Evolutionary conservation across 768 basidiomycete species (phyloP).

Genomic region (Rhodotorula toruloides): DNA sequence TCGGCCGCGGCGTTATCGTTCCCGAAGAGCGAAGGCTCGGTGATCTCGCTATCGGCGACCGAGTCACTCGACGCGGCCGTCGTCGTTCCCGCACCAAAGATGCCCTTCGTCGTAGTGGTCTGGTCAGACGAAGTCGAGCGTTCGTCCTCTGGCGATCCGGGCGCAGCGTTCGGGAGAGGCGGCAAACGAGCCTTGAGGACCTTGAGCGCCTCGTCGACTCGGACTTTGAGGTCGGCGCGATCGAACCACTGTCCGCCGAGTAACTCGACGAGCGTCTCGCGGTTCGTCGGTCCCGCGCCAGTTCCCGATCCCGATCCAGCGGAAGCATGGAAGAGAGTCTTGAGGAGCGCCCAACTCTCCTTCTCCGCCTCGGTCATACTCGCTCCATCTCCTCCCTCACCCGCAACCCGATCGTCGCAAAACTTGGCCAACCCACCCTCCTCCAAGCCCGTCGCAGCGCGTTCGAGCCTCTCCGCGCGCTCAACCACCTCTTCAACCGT

Average conservation of each 20-base stretch:
- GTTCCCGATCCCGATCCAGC: slow-evolving; percentile 49
- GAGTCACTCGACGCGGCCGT: slow-evolving; percentile 52
- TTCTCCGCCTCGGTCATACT: slow-evolving; percentile 11
- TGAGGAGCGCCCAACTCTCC: slow-evolving; percentile 48
- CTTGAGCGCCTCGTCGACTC: slow-evolving; percentile 75
- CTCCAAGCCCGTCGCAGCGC: slow-evolving; percentile 54
- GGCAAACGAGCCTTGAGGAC: slow-evolving; percentile 56
- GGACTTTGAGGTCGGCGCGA: slow-evolving; percentile 71
- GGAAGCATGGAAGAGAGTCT: slow-evolving; percentile 79
- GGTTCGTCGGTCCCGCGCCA: slow-evolving; percentile 27
- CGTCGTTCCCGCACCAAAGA: slow-evolving; percentile 44
- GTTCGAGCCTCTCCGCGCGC: slow-evolving; percentile 63
- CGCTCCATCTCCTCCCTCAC: slow-evolving; percentile 2
- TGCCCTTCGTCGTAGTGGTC: slow-evolving; percentile 58
- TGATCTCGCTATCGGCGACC: slow-evolving; percentile 52
- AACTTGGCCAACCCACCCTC: slow-evolving; percentile 60
- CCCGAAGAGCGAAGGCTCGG: slow-evolving; percentile 82
- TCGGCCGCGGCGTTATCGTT: slow-evolving; percentile 65
- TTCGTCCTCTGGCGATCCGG: slow-evolving; percentile 44
- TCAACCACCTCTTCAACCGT: slow-evolving; percentile 71
- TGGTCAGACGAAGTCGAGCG: too few relatives aligned
- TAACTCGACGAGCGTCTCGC: slow-evolving; percentile 81
- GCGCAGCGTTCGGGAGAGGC: slow-evolving; percentile 50
- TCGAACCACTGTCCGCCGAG: slow-evolving; percentile 69
- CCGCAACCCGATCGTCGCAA: slow-evolving; percentile 58